A percentile compares a stretch with the other conserved stretches of the same genome.
These are phyloP conservation scores for Phytophthora citrophthora DNA, from an alignment of 352 stramenopile genomes.

Conservation along the genomic window DNA sequence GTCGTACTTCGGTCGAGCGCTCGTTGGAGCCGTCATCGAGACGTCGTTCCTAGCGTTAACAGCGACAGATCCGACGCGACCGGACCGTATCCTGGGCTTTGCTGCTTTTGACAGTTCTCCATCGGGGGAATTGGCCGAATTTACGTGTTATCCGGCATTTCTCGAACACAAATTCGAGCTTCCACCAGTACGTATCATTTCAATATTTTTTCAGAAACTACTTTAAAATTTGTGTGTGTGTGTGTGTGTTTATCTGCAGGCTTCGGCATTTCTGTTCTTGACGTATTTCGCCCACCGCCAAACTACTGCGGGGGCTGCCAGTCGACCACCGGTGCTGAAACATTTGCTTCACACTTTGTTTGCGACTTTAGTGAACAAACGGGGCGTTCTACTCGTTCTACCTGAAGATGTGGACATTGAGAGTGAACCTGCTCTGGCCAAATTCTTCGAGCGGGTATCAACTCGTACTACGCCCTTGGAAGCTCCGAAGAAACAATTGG, in stretches of 20 bases:
- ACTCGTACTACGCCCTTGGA: constrained; percentile 17
- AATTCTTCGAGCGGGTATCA: constrained; percentile 55
- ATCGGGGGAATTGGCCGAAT: constrained; percentile 49
- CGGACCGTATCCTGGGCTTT: constrained; percentile 69
- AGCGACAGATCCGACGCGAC: constrained; percentile 51
- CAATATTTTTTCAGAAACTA: neutral
- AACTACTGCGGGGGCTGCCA: constrained; percentile 29
- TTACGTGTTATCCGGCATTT: constrained; percentile 43
- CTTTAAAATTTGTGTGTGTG: neutral
- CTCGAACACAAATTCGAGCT: constrained; percentile 64
- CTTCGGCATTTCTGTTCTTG: constrained; percentile 60
- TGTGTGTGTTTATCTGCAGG: constrained; percentile 15
- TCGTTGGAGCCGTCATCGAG: constrained; percentile 70
- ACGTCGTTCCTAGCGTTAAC: constrained; percentile 77
- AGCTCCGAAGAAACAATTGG: constrained; percentile 18
- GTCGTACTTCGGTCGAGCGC: constrained; percentile 64
- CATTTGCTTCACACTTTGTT: constrained; percentile 66
- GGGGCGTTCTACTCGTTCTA: constrained; percentile 58
- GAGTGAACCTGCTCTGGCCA: constrained; percentile 56
- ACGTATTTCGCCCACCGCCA: constrained; percentile 65
- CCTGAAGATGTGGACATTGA: constrained; percentile 55
- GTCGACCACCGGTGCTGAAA: constrained; percentile 49
- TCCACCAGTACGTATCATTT: constrained; percentile 35
- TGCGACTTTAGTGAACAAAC: constrained; percentile 45
- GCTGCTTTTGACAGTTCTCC: constrained; percentile 63